A percentile compares a stretch with the other conserved stretches of the same genome.
phyloP scores from a whole-genome alignment of 305 asterid genomes.

The Fraxinus dipetala region DNA sequence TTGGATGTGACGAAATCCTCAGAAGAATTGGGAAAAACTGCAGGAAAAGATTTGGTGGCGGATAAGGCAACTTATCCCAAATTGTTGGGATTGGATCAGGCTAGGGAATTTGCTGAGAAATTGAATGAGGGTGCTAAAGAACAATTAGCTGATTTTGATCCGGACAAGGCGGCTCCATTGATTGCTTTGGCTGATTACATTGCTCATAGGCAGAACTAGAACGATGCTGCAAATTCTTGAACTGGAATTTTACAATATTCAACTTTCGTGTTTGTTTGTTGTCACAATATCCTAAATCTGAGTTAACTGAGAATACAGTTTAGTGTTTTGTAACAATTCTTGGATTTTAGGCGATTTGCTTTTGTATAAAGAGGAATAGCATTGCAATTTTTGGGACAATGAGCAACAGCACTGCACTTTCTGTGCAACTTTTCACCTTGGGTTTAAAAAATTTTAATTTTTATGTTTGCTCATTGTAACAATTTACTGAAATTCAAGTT shows the following conservation, averaged over 20 bases:
- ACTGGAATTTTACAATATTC: not conserved
- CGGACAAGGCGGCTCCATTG: constrained; percentile 53
- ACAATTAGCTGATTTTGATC: constrained; percentile 57
- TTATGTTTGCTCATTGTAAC: not conserved
- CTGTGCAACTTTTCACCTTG: not conserved
- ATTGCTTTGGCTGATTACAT: constrained; percentile 69
- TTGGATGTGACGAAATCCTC: constrained; percentile 73
- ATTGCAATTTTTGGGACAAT: not conserved
- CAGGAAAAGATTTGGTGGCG: constrained; percentile 64
- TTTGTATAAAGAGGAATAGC: not conserved
- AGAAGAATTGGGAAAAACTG: constrained; percentile 71
- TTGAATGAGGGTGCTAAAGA: constrained; percentile 54
- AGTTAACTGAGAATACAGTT: not conserved
- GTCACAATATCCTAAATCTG: not conserved
- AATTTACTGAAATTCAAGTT: not conserved
- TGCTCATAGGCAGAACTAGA: constrained; percentile 56
- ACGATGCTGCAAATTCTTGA: not conserved
- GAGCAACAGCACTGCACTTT: not conserved
- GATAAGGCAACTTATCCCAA: constrained; percentile 81
- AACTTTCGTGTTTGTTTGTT: constrained; percentile 20
- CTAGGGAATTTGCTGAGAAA: constrained; percentile 56
- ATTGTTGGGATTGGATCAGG: constrained; percentile 60
- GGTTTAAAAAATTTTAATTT: not conserved
- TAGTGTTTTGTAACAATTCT: not conserved
- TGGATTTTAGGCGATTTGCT: not conserved